Evolutionary conservation across 345 rosid species (phyloP).

Genomic region (Alliaria petiolata): DNA sequence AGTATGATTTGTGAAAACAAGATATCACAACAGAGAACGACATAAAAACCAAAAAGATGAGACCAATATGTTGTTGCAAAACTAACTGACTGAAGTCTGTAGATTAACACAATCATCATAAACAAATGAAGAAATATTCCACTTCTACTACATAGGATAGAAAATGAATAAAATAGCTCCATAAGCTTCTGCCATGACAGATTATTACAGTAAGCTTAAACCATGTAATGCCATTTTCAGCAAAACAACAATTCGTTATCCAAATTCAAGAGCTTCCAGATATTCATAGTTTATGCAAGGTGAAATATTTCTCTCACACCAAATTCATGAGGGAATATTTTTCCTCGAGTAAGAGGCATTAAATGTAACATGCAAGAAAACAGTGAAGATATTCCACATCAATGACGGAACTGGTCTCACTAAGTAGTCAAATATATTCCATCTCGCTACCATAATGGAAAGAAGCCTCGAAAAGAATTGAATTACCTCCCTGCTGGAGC

Average conservation of each 20-base stretch:
- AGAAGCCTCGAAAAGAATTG: not conserved
- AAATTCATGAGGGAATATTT: not conserved
- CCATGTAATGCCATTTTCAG: not conserved
- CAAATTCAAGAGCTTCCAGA: conserved; percentile 1
- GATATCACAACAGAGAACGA: not conserved
- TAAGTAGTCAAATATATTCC: too few species aligned
- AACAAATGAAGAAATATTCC: not conserved
- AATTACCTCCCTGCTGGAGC: conserved; percentile 47
- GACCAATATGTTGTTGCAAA: not conserved
- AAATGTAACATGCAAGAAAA: not conserved
- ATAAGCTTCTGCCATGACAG: not conserved
- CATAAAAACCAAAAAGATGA: not conserved
- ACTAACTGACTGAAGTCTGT: not conserved
- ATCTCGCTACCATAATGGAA: not conserved
- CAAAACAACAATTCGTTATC: not conserved
- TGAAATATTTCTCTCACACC: not conserved
- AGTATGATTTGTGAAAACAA: conserved; percentile 16
- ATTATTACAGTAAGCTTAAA: not conserved
- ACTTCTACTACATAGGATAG: conserved; percentile 1
- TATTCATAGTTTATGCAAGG: not conserved
- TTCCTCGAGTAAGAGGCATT: not conserved
- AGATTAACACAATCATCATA: conserved; percentile 1
- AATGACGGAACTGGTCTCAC: not conserved
- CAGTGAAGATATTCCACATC: not conserved
- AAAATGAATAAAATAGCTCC: not conserved